A percentile compares a stretch with the other conserved stretches of the same genome.
Conservation (phyloP, 1,139 yeast species). For the Blastobotrys petasosporus region DNA sequence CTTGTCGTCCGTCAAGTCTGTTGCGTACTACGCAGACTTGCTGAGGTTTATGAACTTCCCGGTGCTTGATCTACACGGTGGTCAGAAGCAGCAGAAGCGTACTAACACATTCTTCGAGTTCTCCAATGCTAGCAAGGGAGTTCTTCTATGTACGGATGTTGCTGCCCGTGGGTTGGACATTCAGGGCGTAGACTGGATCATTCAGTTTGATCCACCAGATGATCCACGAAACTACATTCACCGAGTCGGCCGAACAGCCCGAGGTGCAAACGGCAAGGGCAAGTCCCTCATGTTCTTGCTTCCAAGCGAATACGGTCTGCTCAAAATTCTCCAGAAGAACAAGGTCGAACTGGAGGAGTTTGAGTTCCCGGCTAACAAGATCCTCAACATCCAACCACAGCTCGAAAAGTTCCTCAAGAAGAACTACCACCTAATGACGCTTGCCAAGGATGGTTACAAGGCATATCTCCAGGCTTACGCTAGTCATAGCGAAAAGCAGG, state of each 20-base stretch:
- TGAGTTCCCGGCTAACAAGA: conserved; percentile 89
- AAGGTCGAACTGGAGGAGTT: conserved; percentile 95
- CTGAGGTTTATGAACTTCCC: conserved; percentile 94
- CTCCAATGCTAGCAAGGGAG: conserved; percentile 94
- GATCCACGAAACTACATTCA: conserved; percentile 98
- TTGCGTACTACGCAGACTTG: conserved; percentile 89
- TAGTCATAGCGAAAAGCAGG: conserved; percentile 91
- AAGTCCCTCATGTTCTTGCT: conserved; percentile 90
- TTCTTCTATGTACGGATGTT: conserved; percentile 89
- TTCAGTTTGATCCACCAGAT: conserved; percentile 98
- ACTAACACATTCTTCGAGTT: conserved; percentile 97
- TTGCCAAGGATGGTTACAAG: conserved; percentile 96
- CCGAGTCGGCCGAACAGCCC: conserved; percentile 97
- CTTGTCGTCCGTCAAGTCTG: conserved; percentile 93
- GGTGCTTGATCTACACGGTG: conserved; percentile 92
- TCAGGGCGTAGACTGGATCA: conserved; percentile 96
- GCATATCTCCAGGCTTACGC: conserved; percentile 96
- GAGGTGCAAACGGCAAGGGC: conserved; percentile 90
- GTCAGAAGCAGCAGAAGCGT: conserved; percentile 96
- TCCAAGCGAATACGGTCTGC: conserved; percentile 89
- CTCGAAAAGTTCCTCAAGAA: conserved; percentile 84
- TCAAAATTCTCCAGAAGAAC: conserved; percentile 91
- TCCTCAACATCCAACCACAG: conserved; percentile 93
- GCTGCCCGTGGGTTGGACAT: conserved; percentile 98
- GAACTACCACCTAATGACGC: conserved; percentile 88